Conservation (phyloP, 2,329 filamentous ascomycete genomes). For the Xylaria sp. region DNA sequence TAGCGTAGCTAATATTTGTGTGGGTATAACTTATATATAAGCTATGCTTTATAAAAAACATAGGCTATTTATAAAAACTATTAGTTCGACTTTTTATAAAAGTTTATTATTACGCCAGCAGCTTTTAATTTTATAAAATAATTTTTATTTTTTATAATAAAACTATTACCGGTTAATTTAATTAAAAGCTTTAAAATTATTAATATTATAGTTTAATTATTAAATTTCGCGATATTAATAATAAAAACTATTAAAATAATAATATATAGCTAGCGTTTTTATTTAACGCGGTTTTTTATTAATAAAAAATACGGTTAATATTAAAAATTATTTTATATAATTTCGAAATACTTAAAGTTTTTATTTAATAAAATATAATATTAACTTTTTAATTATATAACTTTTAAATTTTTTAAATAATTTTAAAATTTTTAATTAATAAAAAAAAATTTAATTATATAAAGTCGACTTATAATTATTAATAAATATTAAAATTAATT, state of each 20-base stretch:
- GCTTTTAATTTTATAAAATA: background rate
- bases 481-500: background rate
- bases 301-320: background rate
- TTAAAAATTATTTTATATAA: background rate
- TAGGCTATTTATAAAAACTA: too few species aligned
- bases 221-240: too few species aligned
- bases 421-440: background rate
- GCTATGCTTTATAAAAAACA: too few species aligned
- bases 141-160: background rate
- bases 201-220: background rate
- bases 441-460: background rate
- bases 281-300: background rate
- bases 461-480: background rate
- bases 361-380: background rate
- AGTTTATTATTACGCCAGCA: too few species aligned
- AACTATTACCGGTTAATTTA: background rate
- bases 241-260: too few species aligned
- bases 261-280: background rate
- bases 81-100: too few species aligned
- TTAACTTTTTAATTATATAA: background rate
- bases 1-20: too few species aligned
- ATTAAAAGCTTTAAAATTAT: background rate
- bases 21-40: too few species aligned
- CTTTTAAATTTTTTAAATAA: background rate
- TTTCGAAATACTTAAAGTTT: background rate